Base-by-base conservation (phyloP, 2,329 filamentous ascomycete species). In the Aureobasidium sp. region DNA sequence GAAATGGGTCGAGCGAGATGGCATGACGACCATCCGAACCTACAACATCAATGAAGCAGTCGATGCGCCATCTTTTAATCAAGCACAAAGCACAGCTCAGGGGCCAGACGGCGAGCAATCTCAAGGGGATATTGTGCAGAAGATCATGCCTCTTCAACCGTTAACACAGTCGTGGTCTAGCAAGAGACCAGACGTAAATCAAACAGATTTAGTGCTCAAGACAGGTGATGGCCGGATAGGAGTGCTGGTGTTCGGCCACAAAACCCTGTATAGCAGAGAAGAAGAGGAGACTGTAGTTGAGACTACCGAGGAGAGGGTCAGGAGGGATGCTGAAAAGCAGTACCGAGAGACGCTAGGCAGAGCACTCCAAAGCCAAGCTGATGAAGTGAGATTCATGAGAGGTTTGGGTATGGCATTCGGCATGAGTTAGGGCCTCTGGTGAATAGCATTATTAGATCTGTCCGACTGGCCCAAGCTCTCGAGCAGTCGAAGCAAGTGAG, bases 1-100 rank as follows among this genome's bases (percentile, higher is more conserved):
- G 65, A 93, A 91, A 72, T 97, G 93, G 92, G 85, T 95, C 48
- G 93, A 97, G 74, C 81, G 92, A 39, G 91, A 97, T 69, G 91
- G 89, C 1, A 77, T 75, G 41, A 78, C 78, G 9, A 75, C 79
- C 29, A 78, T 85, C 5, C 76, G 83, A 14, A 75, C 76, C 0
- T 81, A 81, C 72, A 85, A 85, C 65, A 80, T 86, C 69, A 85
- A 85, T 62, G 74, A 77, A 1, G 55, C 29, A 1, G 45, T 57
- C 2, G 47, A 44, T 5, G 25, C 59, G 14, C 45, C 62, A 1
- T 61, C 57, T 10, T 64, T 64, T 25, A 64, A 59, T 16, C 60
- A 53, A 51, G 51, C 29, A 29, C 55, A 41, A 39, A 64, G 34
- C 32, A 3, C 50, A 13, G 47, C 65, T 10, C 63, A 66, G 25